Evolutionary conservation across 164 flowering plant species (phyloP), one percentile per base, ranked within the genome.

Genomic region (Aristolochia contorta): DNA sequence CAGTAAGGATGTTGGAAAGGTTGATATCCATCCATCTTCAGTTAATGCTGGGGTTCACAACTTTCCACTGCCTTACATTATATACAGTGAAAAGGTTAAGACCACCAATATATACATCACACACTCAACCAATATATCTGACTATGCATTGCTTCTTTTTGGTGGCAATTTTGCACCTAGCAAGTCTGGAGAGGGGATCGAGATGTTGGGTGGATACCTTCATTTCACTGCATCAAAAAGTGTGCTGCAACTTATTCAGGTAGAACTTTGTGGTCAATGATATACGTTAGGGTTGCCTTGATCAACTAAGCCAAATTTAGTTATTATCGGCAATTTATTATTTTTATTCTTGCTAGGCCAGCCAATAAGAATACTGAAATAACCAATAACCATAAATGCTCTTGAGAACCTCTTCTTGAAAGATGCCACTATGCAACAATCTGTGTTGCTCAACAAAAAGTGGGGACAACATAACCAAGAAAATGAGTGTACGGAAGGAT

Each of bases 191-290:
- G 87, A 86, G 43, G 96, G 97, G 13, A 93, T 90, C 50, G 97
- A 90, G 67, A 93, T 93, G 99, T 89, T 93, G 49, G 96, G 82
- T 23, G 99, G 99, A 16, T 93, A 93, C 75, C 94, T 93, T 61
- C 96, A 90, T 75, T 93, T 93, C 68, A 90, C 99, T 22, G 91
- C 99, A 37, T 85, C 99, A 22, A 82, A 79, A 84, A 84, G 79
- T 43, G 89, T 88, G 37, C 66, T 90, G 56, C 84, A 82, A 45
- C 77, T 93, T 62, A 90, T 93, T 62, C 74, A 64, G 89, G 99
- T 90, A 19, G 13, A 24, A 30, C 1, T 27, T 58, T 57, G 50
- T 30, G 16, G 24, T 16, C 32, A 23, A 14, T 4, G 12, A 4
- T 12, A 3, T 45, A 14, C 22, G 2, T 7, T 53, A 27, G 23